A percentile compares a stretch with the other conserved stretches of the same genome.
These are phyloP conservation scores for Candida namnaoensis DNA, from an alignment of 805 yeast species.

Conservation along the genomic window DNA sequence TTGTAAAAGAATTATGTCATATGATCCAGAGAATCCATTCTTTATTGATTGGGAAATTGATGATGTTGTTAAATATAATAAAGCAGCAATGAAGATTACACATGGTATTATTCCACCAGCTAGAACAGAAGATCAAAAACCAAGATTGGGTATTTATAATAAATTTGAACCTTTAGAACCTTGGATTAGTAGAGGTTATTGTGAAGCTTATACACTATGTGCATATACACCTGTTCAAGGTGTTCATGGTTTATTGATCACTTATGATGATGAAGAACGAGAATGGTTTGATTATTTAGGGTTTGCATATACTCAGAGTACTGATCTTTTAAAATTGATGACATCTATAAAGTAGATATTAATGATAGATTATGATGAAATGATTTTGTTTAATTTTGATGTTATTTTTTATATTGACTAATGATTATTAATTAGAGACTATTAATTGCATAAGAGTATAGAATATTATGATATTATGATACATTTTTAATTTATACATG, in stretches of 20 bases:
- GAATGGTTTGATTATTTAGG: constrained; percentile 5
- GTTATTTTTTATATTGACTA: no score
- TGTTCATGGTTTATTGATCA: constrained; percentile 3
- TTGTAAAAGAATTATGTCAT: constrained; percentile 25
- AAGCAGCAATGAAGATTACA: constrained; percentile 27
- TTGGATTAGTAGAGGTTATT: constrained; percentile 39
- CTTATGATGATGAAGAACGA: constrained; percentile 3
- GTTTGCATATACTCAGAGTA: constrained; percentile 4
- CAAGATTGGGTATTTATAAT: constrained; percentile 9
- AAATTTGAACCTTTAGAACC: constrained; percentile 33
- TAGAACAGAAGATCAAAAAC: constrained; percentile 2
- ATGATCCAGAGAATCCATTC: constrained; percentile 3
- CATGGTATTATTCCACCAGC: constrained; percentile 40
- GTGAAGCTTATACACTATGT: constrained; percentile 48
- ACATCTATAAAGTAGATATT: background rate
- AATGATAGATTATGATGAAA: no score
- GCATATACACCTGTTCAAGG: constrained; percentile 40
- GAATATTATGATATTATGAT: no score
- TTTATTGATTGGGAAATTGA: constrained; percentile 1
- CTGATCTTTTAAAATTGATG: background rate
- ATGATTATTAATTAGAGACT: no score
- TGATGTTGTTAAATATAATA: constrained; percentile 21
- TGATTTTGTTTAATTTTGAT: no score
- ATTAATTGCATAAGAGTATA: no score
- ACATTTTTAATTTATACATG: no score